Evolutionary conservation across 1,284 basidiomycete genomes (phyloP).

Genomic region (Peniophora sp.): DNA sequence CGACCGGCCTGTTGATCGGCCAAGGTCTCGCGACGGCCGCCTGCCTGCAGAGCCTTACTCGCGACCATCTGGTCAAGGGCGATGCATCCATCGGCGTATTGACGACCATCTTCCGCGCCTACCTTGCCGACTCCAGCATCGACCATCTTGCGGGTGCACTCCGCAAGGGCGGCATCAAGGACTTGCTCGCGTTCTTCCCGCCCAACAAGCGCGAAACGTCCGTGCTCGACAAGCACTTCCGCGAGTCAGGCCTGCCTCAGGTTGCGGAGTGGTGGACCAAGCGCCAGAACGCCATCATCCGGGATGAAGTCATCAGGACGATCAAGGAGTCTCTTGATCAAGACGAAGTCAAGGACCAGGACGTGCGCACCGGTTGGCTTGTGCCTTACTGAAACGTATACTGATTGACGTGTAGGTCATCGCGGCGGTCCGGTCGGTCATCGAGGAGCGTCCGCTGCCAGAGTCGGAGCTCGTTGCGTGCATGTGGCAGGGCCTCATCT

Average conservation of each 20-base stretch:
- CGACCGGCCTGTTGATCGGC: conserved; percentile 76
- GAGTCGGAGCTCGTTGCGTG: conserved; percentile 81
- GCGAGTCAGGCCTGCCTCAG: conserved; percentile 64
- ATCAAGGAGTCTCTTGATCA: conserved; percentile 35
- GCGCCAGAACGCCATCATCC: conserved; percentile 66
- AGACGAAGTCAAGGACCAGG: conserved; percentile 58
- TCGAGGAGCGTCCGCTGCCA: conserved; percentile 65
- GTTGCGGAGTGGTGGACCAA: conserved; percentile 91
- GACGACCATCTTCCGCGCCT: conserved; percentile 75
- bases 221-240: conserved; percentile 81
- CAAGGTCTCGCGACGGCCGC: conserved; percentile 73
- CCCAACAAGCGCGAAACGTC: conserved; percentile 69
- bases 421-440: conserved; percentile 58
- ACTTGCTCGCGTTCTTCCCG: conserved; percentile 85
- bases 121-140: conserved; percentile 75
- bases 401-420: conserved; percentile 49
- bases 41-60: conserved; percentile 78
- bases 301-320: conserved; percentile 23
- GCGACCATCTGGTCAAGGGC: conserved; percentile 94
- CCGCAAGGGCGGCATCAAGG: conserved; percentile 79
- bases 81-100: conserved; percentile 75
- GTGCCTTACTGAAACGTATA: neutral
- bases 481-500: conserved; percentile 89
- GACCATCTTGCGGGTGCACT: conserved; percentile 76
- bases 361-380: conserved; percentile 16